Evolutionary conservation across 768 basidiomycete species (phyloP), one percentile per base, ranked within the genome.

Genomic region (Cystobasidium onofrii): DNA sequence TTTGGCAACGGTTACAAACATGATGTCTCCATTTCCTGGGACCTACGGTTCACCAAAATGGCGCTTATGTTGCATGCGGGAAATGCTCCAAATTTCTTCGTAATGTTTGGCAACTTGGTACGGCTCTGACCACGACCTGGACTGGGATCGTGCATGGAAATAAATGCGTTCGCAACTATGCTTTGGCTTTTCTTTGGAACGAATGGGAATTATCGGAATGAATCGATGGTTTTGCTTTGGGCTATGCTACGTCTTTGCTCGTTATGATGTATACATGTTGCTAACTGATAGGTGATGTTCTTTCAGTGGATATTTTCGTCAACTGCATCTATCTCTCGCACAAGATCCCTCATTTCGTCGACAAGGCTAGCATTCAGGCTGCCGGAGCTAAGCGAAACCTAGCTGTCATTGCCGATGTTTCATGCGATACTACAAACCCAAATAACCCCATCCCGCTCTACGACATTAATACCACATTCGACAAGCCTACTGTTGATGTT

Each of bases 241-340:
- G 46, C 9, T 52, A 9, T 50, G 3, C 66, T 39, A 9, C n/a
- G 29, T 27, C 44, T 13, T 6, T 69, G n/a, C 44, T 23, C 64
- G n/a, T 7, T 29, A 23, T 69, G 9, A 13, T 33, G 25, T 2
- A 36, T 66, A 70, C 1, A 54, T 33, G 13, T 64, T n/a, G 34
- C 66, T 63, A 29, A 39, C 18, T 17, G 3, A 34, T 10, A 29
- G 27, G 20, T 27, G 39, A 72, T 27, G 31, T 41, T 17, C 63
- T 44, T 15, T 17, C 75, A 84, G 95, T 92, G 76, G 95, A 99
- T 83, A 88, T 99, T 78, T 97, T 99, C 79, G 87, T 98, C 85
- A 99, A 99, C 84, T 98, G 96, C 85, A 99, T 99, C 81, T 98
- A 98, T 82, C 88, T 99, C 64, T 88, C 87, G n/a, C 86, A 88